Evolutionary conservation across 2,329 filamentous ascomycete genomes (phyloP).

Genomic region (Penicillium sp.): DNA sequence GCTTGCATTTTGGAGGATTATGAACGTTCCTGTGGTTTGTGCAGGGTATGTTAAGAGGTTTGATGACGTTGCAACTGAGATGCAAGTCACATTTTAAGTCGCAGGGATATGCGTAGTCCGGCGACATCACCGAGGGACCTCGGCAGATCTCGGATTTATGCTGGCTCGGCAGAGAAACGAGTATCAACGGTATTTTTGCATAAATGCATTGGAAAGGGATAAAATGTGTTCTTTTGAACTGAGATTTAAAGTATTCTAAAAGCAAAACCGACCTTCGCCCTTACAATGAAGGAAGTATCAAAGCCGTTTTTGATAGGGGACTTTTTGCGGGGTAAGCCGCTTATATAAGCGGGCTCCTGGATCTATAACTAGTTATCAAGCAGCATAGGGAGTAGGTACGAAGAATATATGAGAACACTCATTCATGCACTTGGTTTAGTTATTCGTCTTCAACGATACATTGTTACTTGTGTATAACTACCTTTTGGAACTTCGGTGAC

Average conservation of each 20-base stretch:
- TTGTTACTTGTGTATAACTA: too few species aligned
- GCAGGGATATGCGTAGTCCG: background rate
- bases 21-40: background rate
- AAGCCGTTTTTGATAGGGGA: background rate
- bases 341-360: too few species aligned
- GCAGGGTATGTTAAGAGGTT: background rate
- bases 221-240: too few species aligned
- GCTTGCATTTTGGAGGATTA: conserved; percentile 65
- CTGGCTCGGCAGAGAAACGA: too few species aligned
- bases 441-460: too few species aligned
- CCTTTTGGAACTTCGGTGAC: too few species aligned
- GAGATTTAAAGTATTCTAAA: background rate
- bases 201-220: background rate
- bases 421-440: too few species aligned
- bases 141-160: background rate
- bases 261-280: background rate
- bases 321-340: background rate
- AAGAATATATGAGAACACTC: too few species aligned
- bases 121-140: conserved; percentile 1
- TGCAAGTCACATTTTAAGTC: background rate
- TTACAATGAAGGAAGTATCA: background rate
- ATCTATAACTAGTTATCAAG: too few species aligned
- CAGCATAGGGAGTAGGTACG: too few species aligned
- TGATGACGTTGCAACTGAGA: background rate
- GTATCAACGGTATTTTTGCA: background rate